Percentiles rank a stretch among this genome's conserved stretches.
Evolutionary conservation across 2,329 filamentous ascomycete species (phyloP).

Genomic region (Colletotrichum australisinense): DNA sequence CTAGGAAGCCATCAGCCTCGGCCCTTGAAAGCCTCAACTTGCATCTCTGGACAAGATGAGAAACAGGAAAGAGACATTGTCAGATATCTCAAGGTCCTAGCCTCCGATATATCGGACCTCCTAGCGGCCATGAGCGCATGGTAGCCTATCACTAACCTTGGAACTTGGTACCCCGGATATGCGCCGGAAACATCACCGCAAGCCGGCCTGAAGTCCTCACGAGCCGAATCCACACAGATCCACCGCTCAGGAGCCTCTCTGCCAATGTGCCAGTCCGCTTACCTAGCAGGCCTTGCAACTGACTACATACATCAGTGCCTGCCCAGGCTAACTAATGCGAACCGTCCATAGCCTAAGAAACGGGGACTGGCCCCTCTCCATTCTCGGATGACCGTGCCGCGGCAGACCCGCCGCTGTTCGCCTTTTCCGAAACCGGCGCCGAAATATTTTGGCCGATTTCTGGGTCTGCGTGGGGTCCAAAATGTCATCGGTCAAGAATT

Average conservation of each 20-base stretch:
- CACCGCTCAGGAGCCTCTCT: not conserved
- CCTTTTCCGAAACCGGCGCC: slow-evolving; percentile 16
- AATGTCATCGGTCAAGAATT: slow-evolving; percentile 20
- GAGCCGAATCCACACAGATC: not conserved
- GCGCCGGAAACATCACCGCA: slow-evolving; percentile 2
- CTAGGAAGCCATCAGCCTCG: no score
- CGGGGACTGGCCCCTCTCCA: not conserved
- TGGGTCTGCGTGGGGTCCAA: not conserved
- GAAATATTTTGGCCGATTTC: slow-evolving; percentile 12
- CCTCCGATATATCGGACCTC: not conserved
- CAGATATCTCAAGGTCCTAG: no score
- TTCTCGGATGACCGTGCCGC: slow-evolving; percentile 13
- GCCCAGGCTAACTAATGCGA: not conserved
- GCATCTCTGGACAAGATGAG: not conserved
- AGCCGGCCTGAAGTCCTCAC: not conserved
- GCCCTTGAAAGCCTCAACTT: not conserved
- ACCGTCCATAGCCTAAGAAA: not conserved
- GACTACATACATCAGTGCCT: not conserved
- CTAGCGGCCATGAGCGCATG: not conserved
- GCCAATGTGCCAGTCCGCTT: not conserved
- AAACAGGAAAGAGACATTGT: not conserved
- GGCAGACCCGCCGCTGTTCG: not conserved
- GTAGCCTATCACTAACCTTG: not conserved
- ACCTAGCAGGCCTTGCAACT: not conserved
- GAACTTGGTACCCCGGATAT: not conserved